phyloP scores from a whole-genome alignment of 2,329 filamentous ascomycete genomes.

The Tolypocladium inflatum region DNA sequence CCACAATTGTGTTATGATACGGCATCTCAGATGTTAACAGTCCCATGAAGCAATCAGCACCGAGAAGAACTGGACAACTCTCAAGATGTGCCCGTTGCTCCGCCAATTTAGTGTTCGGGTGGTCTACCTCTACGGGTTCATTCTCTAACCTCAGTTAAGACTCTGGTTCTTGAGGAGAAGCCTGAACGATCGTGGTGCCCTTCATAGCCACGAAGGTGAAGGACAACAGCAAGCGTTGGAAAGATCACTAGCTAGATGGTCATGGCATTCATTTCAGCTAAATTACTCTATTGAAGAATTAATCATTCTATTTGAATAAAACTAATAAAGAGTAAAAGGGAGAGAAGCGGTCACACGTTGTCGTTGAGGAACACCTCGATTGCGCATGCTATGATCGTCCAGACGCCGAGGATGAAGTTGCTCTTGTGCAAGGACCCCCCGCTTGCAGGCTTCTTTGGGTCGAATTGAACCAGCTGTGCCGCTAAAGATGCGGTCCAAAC shows the following conservation, averaged over 20 bases:
- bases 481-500: slow-evolving; percentile 1
- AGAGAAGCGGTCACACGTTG: neutral
- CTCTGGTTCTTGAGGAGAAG: too few species aligned
- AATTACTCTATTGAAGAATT: neutral
- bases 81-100: neutral
- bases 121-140: too few species aligned
- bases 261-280: too few species aligned
- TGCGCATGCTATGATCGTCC: slow-evolving; percentile 9
- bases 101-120: too few species aligned
- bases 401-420: slow-evolving; percentile 11
- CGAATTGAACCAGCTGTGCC: slow-evolving; percentile 9
- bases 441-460: slow-evolving; percentile 9
- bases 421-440: slow-evolving; percentile 11
- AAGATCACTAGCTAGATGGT: too few species aligned
- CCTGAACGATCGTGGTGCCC: too few species aligned
- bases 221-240: too few species aligned
- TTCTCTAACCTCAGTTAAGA: too few species aligned
- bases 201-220: too few species aligned
- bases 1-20: neutral
- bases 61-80: neutral
- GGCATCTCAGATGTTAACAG: neutral
- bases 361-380: slow-evolving; percentile 9
- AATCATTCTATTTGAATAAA: neutral
- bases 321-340: neutral
- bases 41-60: neutral